Evolutionary conservation across 176 grass and related monocot species (phyloP).

Genomic region (Bromus sterilis): DNA sequence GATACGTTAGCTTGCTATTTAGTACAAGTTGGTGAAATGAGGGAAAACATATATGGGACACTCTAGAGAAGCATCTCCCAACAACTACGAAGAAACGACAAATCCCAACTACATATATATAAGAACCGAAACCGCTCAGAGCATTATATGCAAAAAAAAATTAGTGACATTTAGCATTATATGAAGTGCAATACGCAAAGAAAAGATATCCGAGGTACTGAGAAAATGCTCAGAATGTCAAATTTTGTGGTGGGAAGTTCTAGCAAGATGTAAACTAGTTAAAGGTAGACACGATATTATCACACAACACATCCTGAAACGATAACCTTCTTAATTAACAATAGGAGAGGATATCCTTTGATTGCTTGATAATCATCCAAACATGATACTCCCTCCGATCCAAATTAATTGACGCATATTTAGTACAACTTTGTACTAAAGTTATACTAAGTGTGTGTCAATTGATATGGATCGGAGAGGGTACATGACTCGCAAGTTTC

Average conservation of each 20-base stretch:
- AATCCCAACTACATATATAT: background rate
- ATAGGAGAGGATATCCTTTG: background rate
- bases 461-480: no score
- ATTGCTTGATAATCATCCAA: background rate
- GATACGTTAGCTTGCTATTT: background rate
- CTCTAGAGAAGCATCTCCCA: background rate
- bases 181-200: background rate
- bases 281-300: background rate
- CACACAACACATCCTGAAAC: background rate
- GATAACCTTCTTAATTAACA: background rate
- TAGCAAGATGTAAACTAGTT: slow-evolving; percentile 5
- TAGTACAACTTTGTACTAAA: no score
- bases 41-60: background rate
- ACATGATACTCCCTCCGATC: no score
- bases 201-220: background rate
- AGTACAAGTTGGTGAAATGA: background rate
- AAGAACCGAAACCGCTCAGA: background rate
- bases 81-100: background rate
- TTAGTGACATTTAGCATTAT: background rate
- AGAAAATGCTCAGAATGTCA: background rate
- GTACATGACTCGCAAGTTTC: no score
- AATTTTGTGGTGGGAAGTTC: background rate
- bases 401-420: no score
- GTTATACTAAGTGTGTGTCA: no score
- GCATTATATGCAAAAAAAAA: background rate